Evolutionary conservation across 163 green algal genomes (phyloP).

Genomic region (Prototheca wickerhamii): DNA sequence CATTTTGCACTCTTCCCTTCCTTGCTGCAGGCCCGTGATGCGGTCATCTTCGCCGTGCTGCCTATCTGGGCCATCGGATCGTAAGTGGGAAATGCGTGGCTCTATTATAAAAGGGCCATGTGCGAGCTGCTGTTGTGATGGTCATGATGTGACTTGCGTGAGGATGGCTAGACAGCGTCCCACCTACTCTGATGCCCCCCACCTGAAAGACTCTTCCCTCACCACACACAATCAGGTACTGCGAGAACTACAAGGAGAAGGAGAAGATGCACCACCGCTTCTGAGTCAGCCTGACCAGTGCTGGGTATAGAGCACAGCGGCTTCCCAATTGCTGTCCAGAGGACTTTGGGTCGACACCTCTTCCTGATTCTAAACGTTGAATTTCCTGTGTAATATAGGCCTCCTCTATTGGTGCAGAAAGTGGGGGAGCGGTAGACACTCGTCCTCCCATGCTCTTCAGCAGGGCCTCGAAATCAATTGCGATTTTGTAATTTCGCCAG

Average conservation of each 20-base stretch:
- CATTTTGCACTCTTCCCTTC: background rate
- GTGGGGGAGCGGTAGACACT: too few relatives aligned
- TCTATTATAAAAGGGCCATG: too few relatives aligned
- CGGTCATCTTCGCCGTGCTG: conserved; percentile 15
- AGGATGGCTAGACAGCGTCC: background rate
- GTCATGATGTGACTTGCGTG: background rate
- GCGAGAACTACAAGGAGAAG: conserved; percentile 47
- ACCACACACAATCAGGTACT: conserved; percentile 19
- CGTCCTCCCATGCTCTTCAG: background rate
- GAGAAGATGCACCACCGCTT: conserved; percentile 52
- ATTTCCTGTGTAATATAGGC: too few relatives aligned
- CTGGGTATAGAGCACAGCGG: too few relatives aligned
- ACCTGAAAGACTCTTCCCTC: background rate
- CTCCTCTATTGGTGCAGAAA: too few relatives aligned
- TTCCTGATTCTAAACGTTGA: too few relatives aligned
- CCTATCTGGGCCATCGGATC: conserved; percentile 16
- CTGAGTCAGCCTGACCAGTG: conserved; percentile 6
- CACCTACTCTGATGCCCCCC: background rate
- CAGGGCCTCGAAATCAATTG: too few relatives aligned
- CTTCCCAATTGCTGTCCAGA: too few relatives aligned
- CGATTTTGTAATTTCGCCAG: too few relatives aligned
- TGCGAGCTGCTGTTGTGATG: conserved; percentile 3
- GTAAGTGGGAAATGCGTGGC: too few relatives aligned
- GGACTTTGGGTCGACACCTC: too few relatives aligned
- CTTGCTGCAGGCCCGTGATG: conserved; percentile 15